Evolutionary conservation across 2,329 filamentous ascomycete genomes (phyloP), one percentile per base, ranked within the genome.

Genomic region (Penicillium sclerotigenum): DNA sequence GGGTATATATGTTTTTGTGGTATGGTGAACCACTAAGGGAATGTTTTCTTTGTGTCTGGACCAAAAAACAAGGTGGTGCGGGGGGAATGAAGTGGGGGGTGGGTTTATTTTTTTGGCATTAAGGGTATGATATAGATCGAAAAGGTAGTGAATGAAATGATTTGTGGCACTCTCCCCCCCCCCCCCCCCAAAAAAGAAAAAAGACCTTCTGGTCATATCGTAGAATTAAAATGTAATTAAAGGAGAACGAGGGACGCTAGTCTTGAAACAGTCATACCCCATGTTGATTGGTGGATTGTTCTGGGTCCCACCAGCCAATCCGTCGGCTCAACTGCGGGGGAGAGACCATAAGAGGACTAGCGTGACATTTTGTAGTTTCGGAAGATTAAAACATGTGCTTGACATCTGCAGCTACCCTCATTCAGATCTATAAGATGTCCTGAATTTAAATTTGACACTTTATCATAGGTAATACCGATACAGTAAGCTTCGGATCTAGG

Each of bases 301-400:
- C 26, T 22, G 16, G 22, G 40, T 16, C 40, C 49, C 49, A 46
- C 22, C 14, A 4, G 22, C 9, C 22, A 36, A 20, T 20, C 31
- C 31, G 33, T 11, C 46, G 49, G 38, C 7, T 51, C 29, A 16
- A 51, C 48, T 52, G 49, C 49, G 49, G 49, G 49, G 49, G 31
- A 52, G 22, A n/a, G 13, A 6, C 29, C 37, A 28, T 0, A 14
- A 20, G 8, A 1, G 22, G 49, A 16, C 14, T 52, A 52, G 40
- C 41, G 49, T 24, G 7, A n/a, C n/a, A n/a, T 5, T 26, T 14
- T 9, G 4, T 41, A n/a, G 2, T 26, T 40, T 41, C 14, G 20
- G 38, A 40, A 40, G 3, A 16, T 24, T 10, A 16, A 14, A 14
- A 16, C 33, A n/a, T n/a, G 33, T n/a, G 33, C 33, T 41, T 41